Percentiles rank a stretch among this genome's conserved stretches.
phyloP scores from a whole-genome alignment of 208 protist species.

The Histomonas meleagridis region DNA sequence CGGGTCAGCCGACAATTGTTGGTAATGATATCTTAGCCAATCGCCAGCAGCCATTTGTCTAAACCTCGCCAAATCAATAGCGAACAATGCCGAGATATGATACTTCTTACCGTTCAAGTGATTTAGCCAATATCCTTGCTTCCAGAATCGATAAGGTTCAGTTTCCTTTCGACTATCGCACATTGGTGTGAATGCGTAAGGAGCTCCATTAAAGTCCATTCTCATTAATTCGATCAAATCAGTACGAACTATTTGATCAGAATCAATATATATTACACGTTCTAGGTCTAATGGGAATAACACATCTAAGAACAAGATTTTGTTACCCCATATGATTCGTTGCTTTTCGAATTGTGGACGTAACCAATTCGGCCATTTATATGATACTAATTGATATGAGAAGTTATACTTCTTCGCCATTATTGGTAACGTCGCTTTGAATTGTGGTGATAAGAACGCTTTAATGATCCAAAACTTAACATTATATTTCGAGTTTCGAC shows the following conservation, averaged over 20 bases:
- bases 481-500: conserved; percentile 29
- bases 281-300: conserved; percentile 89
- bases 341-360: conserved; percentile 83
- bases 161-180: conserved; percentile 77
- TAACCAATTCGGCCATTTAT: conserved; percentile 93
- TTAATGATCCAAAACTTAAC: conserved; percentile 98
- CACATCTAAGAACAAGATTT: conserved; percentile 97
- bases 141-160: conserved; percentile 62
- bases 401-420: conserved; percentile 74
- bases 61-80: conserved; percentile 54
- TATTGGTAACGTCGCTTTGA: conserved; percentile 67
- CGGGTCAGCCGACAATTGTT: conserved; percentile 50
- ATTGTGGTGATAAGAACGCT: conserved; percentile 85
- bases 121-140: conserved; percentile 40
- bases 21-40: conserved; percentile 49
- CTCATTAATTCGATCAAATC: conserved; percentile 82
- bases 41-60: conserved; percentile 47
- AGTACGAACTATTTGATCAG: conserved; percentile 76
- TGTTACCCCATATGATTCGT: conserved; percentile 96
- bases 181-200: conserved; percentile 88
- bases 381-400: conserved; percentile 76
- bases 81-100: conserved; percentile 57
- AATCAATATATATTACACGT: conserved; percentile 91
- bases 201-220: conserved; percentile 74
- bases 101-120: conserved; percentile 49